A percentile compares a stretch with the other conserved stretches of the same genome.
Conservation (phyloP, 352 stramenopile genomes). For the Pseudoperonospora humuli region DNA sequence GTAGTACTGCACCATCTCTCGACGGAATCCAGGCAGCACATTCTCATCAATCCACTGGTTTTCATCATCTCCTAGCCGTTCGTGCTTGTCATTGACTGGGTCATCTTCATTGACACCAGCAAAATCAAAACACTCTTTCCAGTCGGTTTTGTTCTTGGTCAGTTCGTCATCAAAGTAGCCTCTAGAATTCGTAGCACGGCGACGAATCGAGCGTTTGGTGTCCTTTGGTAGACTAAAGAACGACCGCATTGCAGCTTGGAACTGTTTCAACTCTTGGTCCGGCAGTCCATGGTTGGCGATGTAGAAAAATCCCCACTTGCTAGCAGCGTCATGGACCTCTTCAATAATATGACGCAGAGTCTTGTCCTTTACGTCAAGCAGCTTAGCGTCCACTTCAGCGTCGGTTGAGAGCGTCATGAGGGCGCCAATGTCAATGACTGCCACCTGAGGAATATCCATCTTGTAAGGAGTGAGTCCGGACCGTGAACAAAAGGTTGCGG, state of each 20-base stretch:
- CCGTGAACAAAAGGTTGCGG: too few species aligned
- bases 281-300: neutral
- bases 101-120: neutral
- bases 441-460: neutral
- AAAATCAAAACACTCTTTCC: constrained; percentile 2
- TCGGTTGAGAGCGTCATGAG: neutral
- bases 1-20: neutral
- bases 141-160: neutral
- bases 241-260: neutral
- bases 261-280: neutral
- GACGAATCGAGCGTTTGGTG: neutral
- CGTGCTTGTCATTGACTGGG: neutral
- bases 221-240: neutral
- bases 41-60: neutral
- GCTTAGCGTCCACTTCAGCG: neutral
- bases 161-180: neutral
- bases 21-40: neutral
- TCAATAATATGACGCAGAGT: neutral
- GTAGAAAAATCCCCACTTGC: neutral
- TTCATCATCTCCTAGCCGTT: neutral
- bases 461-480: too few species aligned
- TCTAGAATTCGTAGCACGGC: neutral
- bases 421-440: neutral
- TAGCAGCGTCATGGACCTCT: neutral
- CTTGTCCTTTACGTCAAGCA: neutral